Base-by-base conservation (phyloP, 345 rosid species). In the Corymbia maculata region DNA sequence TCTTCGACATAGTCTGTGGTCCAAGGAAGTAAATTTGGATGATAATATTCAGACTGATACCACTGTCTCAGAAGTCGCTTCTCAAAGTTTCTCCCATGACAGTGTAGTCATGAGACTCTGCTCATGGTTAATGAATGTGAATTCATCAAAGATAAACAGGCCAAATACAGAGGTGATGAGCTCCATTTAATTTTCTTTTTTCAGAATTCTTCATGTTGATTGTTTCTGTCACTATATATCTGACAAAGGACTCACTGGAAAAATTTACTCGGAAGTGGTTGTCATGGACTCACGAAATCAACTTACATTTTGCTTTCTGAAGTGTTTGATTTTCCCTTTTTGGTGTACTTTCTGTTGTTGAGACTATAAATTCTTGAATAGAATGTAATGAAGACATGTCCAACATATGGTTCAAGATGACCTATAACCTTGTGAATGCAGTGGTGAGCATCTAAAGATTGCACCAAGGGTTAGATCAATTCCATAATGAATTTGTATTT, bases 61-160 rank as follows among this genome's bases (percentile, higher is more conserved):
- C 87, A 80, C 91, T 86, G 93, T 90, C 80, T 90, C 92, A 50
- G 91, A 88, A 88, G 87, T 91, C 87, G 88, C 85, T 87, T 87
- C 97, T 88, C 97, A 91, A 88, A 93, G 86, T 91, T 94, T 95
- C 92, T 86, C 97, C 6, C 93, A 93, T 88, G 95, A 95, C 91
- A 92, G 92, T 89, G 90, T 92, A 84, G 98, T 95, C 92, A 91
- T 93, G 95, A 94, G 94, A 91, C 96, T 97, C 50, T 92, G 94
- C 88, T 88, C 89, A 89, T 95, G 96, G 96, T 91, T 96, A 89
- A 89, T 88, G 89, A 85, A 91, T 94, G 91, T 93, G 86, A 75
- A 75, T 44, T 75, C 26, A 36, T 75, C 82, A 75, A 75, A 75
- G 26, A 75, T 42, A 47, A 75, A 75, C 36, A 36, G 14, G 26